Percentiles rank a stretch among this genome's conserved stretches.
Evolutionary conservation across 2,329 filamentous ascomycete species (phyloP).

Genomic region (Colletotrichum chlorophyti): DNA sequence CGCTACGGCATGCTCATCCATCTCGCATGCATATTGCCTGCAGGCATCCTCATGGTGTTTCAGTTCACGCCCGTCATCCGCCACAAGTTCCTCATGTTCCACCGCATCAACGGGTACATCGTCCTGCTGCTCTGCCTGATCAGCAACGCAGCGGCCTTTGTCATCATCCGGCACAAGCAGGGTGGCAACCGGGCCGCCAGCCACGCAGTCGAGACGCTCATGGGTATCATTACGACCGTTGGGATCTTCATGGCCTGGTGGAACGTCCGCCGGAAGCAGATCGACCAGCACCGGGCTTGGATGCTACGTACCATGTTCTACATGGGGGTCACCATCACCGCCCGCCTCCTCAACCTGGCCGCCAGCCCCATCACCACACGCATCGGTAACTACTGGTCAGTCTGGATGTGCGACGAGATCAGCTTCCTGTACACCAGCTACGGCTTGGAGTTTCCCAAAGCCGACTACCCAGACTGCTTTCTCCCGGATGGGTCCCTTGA

Average conservation of each 20-base stretch:
- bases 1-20: slow-evolving; percentile 52
- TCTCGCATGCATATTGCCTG: slow-evolving; percentile 50
- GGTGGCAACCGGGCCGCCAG: slow-evolving; percentile 52
- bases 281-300: slow-evolving; percentile 69
- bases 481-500: background rate
- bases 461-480: background rate
- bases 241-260: slow-evolving; percentile 54
- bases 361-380: background rate
- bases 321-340: slow-evolving; percentile 35
- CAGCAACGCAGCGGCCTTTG: slow-evolving; percentile 54
- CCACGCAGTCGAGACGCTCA: slow-evolving; percentile 48
- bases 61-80: slow-evolving; percentile 56
- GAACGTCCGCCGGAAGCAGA: slow-evolving; percentile 65
- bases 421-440: background rate
- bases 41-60: slow-evolving; percentile 47
- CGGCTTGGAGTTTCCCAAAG: background rate
- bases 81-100: slow-evolving; percentile 56
- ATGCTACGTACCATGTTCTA: slow-evolving; percentile 64
- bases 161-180: slow-evolving; percentile 57
- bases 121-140: slow-evolving; percentile 54
- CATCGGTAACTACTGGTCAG: background rate
- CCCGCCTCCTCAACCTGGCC: background rate
- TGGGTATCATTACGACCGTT: slow-evolving; percentile 50
- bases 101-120: slow-evolving; percentile 66
- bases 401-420: background rate